Evolutionary conservation across 2,329 filamentous ascomycete genomes (phyloP).

Genomic region (Trichoderma sp.): DNA sequence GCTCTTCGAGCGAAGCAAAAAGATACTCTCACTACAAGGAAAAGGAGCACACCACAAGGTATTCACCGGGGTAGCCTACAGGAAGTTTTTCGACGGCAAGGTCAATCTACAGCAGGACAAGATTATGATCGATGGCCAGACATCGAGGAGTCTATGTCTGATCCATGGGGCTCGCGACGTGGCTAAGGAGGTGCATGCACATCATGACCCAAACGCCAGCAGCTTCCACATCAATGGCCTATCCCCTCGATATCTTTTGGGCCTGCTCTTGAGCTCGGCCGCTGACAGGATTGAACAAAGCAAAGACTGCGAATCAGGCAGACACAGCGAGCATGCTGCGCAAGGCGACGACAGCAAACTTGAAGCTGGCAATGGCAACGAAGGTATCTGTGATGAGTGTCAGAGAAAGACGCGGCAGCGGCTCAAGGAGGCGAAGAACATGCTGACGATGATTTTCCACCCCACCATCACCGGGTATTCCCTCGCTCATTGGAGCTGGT

Average conservation of each 20-base stretch:
- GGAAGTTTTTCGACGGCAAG: slow-evolving; percentile 59
- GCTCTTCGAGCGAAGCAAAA: slow-evolving; percentile 79
- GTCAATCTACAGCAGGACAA: slow-evolving; percentile 85
- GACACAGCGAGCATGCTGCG: background rate
- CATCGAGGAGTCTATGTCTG: slow-evolving; percentile 82
- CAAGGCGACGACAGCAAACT: no score
- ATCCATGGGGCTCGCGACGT: no score
- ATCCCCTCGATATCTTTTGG: slow-evolving; percentile 27
- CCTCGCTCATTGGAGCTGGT: slow-evolving; percentile 86
- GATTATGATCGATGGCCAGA: slow-evolving; percentile 83
- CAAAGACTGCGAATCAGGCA: background rate
- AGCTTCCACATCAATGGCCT: background rate
- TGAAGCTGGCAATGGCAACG: background rate
- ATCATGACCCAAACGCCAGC: slow-evolving; percentile 30
- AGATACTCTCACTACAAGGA: slow-evolving; percentile 78
- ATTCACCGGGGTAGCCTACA: slow-evolving; percentile 80
- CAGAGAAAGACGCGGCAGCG: background rate
- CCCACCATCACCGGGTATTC: slow-evolving; percentile 85
- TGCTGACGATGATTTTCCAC: slow-evolving; percentile 74
- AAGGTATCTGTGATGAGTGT: background rate
- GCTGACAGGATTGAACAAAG: background rate
- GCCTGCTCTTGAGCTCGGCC: background rate
- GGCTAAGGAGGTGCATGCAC: slow-evolving; percentile 36
- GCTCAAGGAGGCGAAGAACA: background rate
- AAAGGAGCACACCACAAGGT: slow-evolving; percentile 81